A percentile compares a stretch with the other conserved stretches of the same genome.
Evolutionary conservation across 75 land plant genomes (phyloP).

Genomic region (Pinus albicaulis): DNA sequence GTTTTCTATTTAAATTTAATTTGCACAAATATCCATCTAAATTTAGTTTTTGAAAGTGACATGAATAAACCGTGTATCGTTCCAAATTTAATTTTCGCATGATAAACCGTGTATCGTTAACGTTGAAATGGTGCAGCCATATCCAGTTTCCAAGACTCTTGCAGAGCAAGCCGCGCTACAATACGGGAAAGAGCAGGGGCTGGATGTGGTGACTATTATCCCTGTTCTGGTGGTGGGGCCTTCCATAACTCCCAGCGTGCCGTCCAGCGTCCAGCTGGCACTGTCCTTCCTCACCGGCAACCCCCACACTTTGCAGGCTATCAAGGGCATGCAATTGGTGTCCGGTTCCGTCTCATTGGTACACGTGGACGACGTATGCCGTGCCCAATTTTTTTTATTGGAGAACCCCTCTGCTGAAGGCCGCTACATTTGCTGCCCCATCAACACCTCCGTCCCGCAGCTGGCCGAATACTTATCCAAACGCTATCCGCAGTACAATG

Average conservation of each 20-base stretch:
- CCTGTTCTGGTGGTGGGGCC: constrained; percentile 64
- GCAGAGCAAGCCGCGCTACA: constrained; percentile 75
- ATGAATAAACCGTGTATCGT: too few relatives aligned
- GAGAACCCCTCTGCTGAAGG: constrained; percentile 63
- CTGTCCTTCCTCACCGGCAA: constrained; percentile 48
- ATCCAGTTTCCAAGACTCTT: constrained; percentile 54
- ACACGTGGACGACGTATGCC: constrained; percentile 74
- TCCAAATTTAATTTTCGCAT: too few relatives aligned
- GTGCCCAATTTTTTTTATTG: constrained; percentile 61
- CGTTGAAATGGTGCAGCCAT: constrained; percentile 32
- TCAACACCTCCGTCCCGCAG: constrained; percentile 41
- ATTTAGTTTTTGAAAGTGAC: too few relatives aligned
- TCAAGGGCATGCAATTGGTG: constrained; percentile 51
- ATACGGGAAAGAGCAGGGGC: constrained; percentile 51
- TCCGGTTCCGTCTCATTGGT: constrained; percentile 53
- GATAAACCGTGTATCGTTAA: too few relatives aligned
- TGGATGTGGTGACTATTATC: constrained; percentile 59
- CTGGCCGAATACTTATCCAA: constrained; percentile 50
- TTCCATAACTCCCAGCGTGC: constrained; percentile 28
- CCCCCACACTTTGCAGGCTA: not conserved
- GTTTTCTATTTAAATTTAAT: too few relatives aligned
- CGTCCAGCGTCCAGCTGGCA: constrained; percentile 33
- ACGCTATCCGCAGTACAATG: constrained; percentile 59
- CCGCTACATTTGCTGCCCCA: constrained; percentile 64
- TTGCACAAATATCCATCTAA: too few relatives aligned